Evolutionary conservation across 768 basidiomycete species (phyloP), one percentile per base, ranked within the genome.

Genomic region (Rickenella mellea): DNA sequence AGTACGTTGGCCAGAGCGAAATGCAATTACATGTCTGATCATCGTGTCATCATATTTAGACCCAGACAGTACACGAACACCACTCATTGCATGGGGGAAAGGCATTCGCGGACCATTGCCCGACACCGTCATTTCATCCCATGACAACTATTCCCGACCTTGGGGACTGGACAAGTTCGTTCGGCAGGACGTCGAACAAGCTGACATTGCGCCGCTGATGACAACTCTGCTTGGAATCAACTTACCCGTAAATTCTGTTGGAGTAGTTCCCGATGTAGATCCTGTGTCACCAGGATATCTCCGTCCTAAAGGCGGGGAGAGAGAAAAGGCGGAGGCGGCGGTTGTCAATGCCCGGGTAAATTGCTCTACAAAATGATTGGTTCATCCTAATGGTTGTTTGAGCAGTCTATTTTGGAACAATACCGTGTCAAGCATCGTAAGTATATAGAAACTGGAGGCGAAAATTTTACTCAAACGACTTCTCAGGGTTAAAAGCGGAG

Each of bases 31-130:
- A 22, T 32, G 14, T 29, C 38, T 20, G 35, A 41, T 45, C 27
- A 37, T 19, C n/a, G 21, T 20, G 10, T 12, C 15, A 24, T 31
- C 29, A 30, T 22, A n/a, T 37, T 10, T 44, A 88, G 85, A 90
- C 52, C 88, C 88, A 0, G 88, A 91, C 54, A 89, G 83, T 51
- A 90, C 88, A 5, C 75, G 86, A 32, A 92, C 89, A 1, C 89
- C 89, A 14, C 68, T 89, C 5, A 68, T 92, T 17, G 78, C 73
- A 1, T 92, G 89, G 89, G 89, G 89, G 0, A 68, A 75, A 27
- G 87, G 87, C 5, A 61, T 90, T 28, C 75, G 86, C 10, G 72
- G 74, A 0, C 84, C 86, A n/a, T 48, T 81, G 0, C 71, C 71
- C 9, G 61, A 62, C 5, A 50, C 50, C 2, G 65, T 55, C 19